These are phyloP conservation scores for Collybia nuda DNA, from an alignment of 768 basidiomycete species.

Conservation along the genomic window DNA sequence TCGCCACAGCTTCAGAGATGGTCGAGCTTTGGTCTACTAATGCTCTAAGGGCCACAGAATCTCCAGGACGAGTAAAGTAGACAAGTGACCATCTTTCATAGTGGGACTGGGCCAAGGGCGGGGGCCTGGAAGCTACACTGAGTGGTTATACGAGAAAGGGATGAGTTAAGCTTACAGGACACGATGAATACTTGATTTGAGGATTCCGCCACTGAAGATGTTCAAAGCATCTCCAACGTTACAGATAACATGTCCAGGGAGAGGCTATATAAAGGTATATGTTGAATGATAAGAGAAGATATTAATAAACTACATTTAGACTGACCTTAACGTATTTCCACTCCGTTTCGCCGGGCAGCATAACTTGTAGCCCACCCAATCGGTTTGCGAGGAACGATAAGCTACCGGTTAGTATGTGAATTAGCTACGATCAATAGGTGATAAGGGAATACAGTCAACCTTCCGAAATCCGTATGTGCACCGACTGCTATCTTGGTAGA, in stretches of 20 bases:
- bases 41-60: slow-evolving; percentile 43
- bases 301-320: not conserved
- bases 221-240: slow-evolving; percentile 46
- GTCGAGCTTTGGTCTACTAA: slow-evolving; percentile 41
- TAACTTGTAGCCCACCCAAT: slow-evolving; percentile 45
- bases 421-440: not conserved
- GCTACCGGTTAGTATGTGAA: not conserved
- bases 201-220: slow-evolving; percentile 44
- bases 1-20: slow-evolving; percentile 42
- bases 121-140: slow-evolving; percentile 26
- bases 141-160: not conserved
- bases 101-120: slow-evolving; percentile 49
- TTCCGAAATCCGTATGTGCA: slow-evolving; percentile 52
- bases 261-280: slow-evolving; percentile 25
- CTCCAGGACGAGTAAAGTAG: slow-evolving; percentile 58
- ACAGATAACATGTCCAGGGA: slow-evolving; percentile 44
- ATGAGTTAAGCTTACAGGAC: slow-evolving; percentile 29
- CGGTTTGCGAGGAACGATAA: slow-evolving; percentile 40
- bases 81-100: slow-evolving; percentile 59
- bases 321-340: slow-evolving; percentile 44
- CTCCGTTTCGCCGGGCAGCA: slow-evolving; percentile 32
- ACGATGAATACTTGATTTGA: slow-evolving; percentile 42
- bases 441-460: not conserved
- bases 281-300: not conserved
- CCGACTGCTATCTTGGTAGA: slow-evolving; percentile 35